Evolutionary conservation across 1,139 yeast genomes (phyloP).

Genomic region (Candida neerlandica): DNA sequence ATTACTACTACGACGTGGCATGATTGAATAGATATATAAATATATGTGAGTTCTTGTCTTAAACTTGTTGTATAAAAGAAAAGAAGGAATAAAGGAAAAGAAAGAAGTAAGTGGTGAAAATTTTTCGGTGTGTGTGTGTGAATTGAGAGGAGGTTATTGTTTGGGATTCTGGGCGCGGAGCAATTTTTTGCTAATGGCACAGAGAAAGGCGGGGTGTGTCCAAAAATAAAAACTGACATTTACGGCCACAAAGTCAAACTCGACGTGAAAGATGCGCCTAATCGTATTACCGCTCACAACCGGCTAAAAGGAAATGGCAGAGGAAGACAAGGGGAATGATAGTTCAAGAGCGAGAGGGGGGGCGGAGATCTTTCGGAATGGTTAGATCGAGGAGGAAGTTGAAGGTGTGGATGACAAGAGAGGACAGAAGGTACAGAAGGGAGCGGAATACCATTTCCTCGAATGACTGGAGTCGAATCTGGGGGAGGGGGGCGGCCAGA

Average conservation of each 20-base stretch:
- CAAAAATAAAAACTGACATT: background rate
- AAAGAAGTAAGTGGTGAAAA: background rate
- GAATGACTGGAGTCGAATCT: too few relatives aligned
- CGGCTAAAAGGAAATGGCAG: too few relatives aligned
- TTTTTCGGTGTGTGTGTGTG: background rate
- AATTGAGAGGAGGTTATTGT: background rate
- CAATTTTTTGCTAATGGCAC: background rate
- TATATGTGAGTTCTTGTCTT: background rate
- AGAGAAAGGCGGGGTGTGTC: background rate
- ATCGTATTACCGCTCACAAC: too few relatives aligned
- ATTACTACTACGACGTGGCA: conserved; percentile 46
- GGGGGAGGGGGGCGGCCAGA: too few relatives aligned
- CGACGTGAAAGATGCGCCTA: too few relatives aligned
- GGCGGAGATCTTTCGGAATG: too few relatives aligned
- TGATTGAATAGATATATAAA: conserved; percentile 17
- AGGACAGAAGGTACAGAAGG: too few relatives aligned
- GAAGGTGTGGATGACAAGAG: too few relatives aligned
- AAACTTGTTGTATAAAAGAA: background rate
- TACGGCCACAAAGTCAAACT: background rate
- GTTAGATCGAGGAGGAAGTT: too few relatives aligned
- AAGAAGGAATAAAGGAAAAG: background rate
- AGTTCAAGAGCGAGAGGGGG: too few relatives aligned
- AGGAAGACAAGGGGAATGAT: too few relatives aligned
- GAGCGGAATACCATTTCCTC: too few relatives aligned
- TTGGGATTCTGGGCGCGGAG: background rate